Base-by-base conservation (phyloP, 768 basidiomycete species). In the Naematelia aurantialba region DNA sequence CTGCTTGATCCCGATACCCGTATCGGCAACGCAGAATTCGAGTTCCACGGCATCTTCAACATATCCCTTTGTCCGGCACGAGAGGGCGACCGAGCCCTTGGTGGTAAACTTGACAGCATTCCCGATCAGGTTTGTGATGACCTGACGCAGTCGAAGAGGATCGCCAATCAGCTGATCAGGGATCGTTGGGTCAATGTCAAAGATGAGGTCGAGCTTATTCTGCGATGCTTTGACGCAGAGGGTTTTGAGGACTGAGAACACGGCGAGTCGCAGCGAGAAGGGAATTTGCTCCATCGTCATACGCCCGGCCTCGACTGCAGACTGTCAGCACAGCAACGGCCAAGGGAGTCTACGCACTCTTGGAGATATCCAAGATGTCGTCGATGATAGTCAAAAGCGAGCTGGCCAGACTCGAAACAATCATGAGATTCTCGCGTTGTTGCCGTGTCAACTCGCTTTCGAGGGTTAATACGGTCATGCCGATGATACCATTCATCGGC, bases 231-330 rank as follows among this genome's bases (percentile, higher is more conserved):
- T 92, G 52, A 97, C 92, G 69, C 97, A 93, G 58, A 99, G 84
- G 0, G 94, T 98, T 80, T 99, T 99, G 72, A 98, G 84, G 61
- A 98, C 96, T 26, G 91, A 91, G 70, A 97, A 98, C 44, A 97
- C 91, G 2, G 91, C 94, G 67, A 91, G 87, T n/a, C 96, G 88
- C 26, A 97, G 83, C 10, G 93, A 97, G 79, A 94, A 99, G 1
- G 93, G 88, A n/a, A 97, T 94, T 26, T 90, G 87, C 79, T 99
- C 96, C 89, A 99, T 96, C 1, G 92, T 98, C 96, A 99, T 99
- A 12, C 94, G 88, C 46, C 96, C 96, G 42, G 94, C 96, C 79
- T 99, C 96, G 71, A 98, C 93, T 96, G 68, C 5, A 12, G 66
- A 46, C 25, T 42, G 50, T 67, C 63, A 59, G 68, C 56, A 49